Percentiles rank a stretch among this genome's conserved stretches.
These are phyloP conservation scores for Phytophthora idaei DNA, from an alignment of 352 stramenopile species.

Conservation along the genomic window DNA sequence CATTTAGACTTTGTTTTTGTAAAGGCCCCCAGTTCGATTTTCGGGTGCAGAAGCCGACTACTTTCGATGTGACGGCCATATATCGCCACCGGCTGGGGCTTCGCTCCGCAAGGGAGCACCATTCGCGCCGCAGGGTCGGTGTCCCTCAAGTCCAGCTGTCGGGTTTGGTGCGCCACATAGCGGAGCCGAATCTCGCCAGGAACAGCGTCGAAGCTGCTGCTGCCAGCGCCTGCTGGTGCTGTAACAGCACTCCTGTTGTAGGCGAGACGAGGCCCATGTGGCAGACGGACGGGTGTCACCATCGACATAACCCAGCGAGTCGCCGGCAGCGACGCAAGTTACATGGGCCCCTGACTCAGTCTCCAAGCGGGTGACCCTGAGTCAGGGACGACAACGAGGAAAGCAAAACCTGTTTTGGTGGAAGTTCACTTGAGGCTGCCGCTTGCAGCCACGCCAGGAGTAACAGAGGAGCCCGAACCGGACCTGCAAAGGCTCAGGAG, in stretches of 20 bases:
- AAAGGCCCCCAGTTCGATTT: not conserved
- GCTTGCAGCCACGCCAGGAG: not conserved
- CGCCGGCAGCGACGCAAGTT: not conserved
- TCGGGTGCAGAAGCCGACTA: not conserved
- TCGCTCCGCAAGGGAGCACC: not conserved
- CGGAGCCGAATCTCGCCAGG: constrained; percentile 4
- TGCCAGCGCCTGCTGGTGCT: not conserved
- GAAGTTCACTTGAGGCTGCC: constrained; percentile 19
- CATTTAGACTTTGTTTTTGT: constrained; percentile 9
- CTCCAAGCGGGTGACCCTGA: not conserved
- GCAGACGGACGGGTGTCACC: not conserved
- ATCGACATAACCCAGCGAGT: not conserved
- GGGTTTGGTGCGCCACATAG: not conserved
- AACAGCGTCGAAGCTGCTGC: not conserved
- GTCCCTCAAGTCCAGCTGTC: constrained; percentile 1
- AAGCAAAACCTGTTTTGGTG: constrained; percentile 15
- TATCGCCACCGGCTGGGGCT: too few species aligned
- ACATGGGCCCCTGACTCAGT: too few species aligned
- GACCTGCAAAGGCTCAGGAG: constrained; percentile 1
- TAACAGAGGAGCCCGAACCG: not conserved
- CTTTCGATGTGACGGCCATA: not conserved
- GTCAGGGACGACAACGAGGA: not conserved
- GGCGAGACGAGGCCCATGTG: not conserved
- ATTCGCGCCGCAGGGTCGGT: not conserved
- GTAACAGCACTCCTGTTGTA: not conserved